Evolutionary conservation across 1,284 basidiomycete genomes (phyloP), one percentile per base, ranked within the genome.

Genomic region (Sphaerobolus stellatus): DNA sequence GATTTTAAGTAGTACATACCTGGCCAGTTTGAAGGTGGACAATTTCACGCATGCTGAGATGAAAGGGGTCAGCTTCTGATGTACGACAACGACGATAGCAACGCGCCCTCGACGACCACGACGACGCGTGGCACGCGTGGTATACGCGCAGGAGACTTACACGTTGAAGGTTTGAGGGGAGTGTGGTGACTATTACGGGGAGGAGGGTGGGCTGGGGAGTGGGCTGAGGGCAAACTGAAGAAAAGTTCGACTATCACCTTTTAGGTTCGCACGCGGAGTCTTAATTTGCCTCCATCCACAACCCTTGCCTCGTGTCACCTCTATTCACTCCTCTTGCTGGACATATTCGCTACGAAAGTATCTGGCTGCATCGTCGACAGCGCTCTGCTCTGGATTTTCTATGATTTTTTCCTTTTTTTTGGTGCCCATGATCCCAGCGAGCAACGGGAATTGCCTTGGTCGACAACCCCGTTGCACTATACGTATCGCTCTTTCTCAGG

Each of bases 11-110:
- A 40, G 4, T 43, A 71, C 81, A 66, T 66, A 90, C 90, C 85
- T 94, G 91, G 79, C 93, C 93, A 66, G 94, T 95, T 75, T 96
- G 94, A 68, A 96, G 84, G 78, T 96, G 94, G 70, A 96, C 93
- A 75, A 96, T 95, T 86, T 95, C 93, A 82, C 92, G 88, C 92
- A 94, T 92, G 78, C 88, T 92, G 62, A 62, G 61, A 61, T 55
- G 60, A 60, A 65, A 56, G 63, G 33, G 34, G 43, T 52, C 50
- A 56, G 38, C 38, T 34, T 25, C 20, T 33, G 22, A 24, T 27
- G 24, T 28, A 33, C 8, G 27, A 54, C 14, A 46, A 38, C 3
- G 30, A 47, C 13, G 44, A 53, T 3, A 46, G 18, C 16, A 28
- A 51, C 43, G 38, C 44, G 20, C 14, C 22, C 18, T 29, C 48